Evolutionary conservation across 768 basidiomycete genomes (phyloP), one percentile per base, ranked within the genome.

Genomic region (Lyophyllum decastes): DNA sequence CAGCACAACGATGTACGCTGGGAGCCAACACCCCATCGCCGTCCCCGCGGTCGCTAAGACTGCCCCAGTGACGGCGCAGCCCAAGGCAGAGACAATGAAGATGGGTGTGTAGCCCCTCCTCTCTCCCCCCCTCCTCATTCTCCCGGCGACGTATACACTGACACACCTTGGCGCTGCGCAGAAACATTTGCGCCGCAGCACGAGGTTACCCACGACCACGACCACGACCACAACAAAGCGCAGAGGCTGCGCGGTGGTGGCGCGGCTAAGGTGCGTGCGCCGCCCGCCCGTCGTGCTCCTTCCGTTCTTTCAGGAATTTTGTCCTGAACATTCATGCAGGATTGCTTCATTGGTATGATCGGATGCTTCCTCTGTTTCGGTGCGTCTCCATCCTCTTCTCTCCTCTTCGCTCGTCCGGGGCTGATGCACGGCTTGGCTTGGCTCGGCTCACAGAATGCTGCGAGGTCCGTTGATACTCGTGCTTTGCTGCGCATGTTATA

Each of bases 341-440:
- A 89, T 68, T 90, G 87, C 69, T 82, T 88, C 73, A 52, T 91
- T 25, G 86, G 78, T 19, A 52, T 81, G 17, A 6, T 88, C 34
- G 84, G 77, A 26, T 89, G 87, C 67, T 90, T 89, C 81, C 63
- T 91, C 22, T 90, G 89, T 73, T 90, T 83, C 68, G 88, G 86
- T 87, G 61, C 64, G 86, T 71, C 14, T 24, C 24, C 26, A 14
- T 35, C 14, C 12, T 47, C 6, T 24, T 25, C 25, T 16, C 30
- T 9, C 14, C 38, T 3, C 11, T 9, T 51, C 12, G 8, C 17
- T 46, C 21, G 1, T 25, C 22, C 17, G 14, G 41, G 9, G 24
- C 40, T 47, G 33, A 55, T 25, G 12, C 16, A 8, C 30, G 35
- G 35, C 16, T 38, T 9, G 6, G 30, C 30, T 33, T n/a, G n/a